These are phyloP conservation scores for Paxillus ammoniavirescens DNA, from an alignment of 768 basidiomycete genomes.

Conservation along the genomic window DNA sequence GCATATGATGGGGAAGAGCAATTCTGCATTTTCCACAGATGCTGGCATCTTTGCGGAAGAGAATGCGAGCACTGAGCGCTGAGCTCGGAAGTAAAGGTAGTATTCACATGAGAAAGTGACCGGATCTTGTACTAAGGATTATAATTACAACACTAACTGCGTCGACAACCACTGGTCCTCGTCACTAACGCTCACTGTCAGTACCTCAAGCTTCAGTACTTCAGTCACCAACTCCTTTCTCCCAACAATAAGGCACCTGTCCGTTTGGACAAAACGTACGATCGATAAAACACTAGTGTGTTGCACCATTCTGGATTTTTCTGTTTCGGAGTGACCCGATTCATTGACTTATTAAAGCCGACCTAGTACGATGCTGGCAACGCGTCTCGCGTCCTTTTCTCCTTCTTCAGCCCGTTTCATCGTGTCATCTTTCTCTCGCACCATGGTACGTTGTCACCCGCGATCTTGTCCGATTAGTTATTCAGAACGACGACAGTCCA, in stretches of 20 bases:
- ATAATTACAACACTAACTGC: no score
- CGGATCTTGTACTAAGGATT: background rate
- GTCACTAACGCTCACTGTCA: no score
- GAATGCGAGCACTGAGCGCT: background rate
- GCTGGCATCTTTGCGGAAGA: background rate
- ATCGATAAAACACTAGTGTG: background rate
- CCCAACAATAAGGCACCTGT: no score
- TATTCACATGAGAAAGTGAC: constrained; percentile 10
- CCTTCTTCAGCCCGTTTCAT: constrained; percentile 40
- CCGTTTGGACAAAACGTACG: background rate
- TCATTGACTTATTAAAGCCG: constrained; percentile 15
- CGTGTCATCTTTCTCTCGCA: constrained; percentile 35
- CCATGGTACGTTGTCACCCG: constrained; percentile 45
- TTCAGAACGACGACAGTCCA: constrained; percentile 26
- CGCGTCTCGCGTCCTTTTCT: constrained; percentile 39
- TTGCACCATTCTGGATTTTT: background rate
- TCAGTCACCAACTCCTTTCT: no score
- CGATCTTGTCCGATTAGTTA: background rate
- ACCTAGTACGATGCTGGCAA: constrained; percentile 38
- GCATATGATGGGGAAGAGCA: constrained; percentile 4
- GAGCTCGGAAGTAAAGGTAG: background rate
- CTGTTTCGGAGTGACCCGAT: constrained; percentile 12
- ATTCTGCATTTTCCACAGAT: background rate
- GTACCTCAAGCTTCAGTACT: no score
- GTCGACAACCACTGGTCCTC: no score